Evolutionary conservation across 129 eudicot genomes (phyloP), one percentile per base, ranked within the genome.

Genomic region (Pseudognaphalium luteoalbum): DNA sequence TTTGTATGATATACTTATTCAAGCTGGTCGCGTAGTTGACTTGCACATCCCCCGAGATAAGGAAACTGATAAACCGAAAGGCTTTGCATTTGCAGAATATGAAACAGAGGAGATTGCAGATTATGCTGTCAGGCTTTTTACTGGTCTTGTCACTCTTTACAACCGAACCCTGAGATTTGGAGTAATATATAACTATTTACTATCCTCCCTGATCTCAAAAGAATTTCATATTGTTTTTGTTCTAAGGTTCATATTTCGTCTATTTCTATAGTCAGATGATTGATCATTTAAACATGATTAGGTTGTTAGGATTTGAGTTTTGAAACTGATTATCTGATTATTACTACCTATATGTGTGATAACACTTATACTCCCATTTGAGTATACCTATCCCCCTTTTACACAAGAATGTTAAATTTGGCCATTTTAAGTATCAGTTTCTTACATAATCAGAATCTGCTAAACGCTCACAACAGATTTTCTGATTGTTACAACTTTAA

Each of bases 41-140:
- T 82, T 93, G 60, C 73, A 90, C 72, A 80, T 86, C 69, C 87
- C 89, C 8, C 78, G 81, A 72, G 89, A 86, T 60, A 83, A 25
- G 19, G 98, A 93, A 82, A 93, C 96, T 6, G 90, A 87, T 77
- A 82, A 81, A 66, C 87, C 88, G 6, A 93, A 93, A 83, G 98
- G 98, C 75, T 87, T 74, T 72, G 97, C 98, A 30, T 93, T 93
- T 87, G 98, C 97, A 15, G 93, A 93, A 77, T 93, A 88, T 76
- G 98, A 93, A 82, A 81, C 88, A 3, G 88, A 85, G 56, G 98
- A 90, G 88, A 82, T 87, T 33, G 98, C 98, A 47, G 93, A 84
- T 33, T 90, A 93, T 81, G 97, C 96, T 67, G 97, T 93, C 67
- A 87, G 78, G 88, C 96, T 93, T 66, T 93, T 93, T 77, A 80